These are phyloP conservation scores for Candida oleophila DNA, from an alignment of 805 yeast genomes.

Conservation along the genomic window DNA sequence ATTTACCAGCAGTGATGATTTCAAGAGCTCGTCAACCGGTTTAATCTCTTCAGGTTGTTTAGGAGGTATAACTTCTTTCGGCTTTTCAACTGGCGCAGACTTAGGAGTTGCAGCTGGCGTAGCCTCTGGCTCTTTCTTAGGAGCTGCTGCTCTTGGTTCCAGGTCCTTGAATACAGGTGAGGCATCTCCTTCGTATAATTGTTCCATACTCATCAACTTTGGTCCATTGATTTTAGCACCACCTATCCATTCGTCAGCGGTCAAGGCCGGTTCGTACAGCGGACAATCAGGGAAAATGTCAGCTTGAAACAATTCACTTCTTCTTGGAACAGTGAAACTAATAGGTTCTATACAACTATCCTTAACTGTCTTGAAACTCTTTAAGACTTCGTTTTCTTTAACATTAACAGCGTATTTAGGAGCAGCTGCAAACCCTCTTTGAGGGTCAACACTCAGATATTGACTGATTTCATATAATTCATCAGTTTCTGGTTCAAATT, in stretches of 20 bases:
- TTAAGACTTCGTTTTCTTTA: constrained; percentile 80
- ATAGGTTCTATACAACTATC: constrained; percentile 86
- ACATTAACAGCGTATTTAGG: constrained; percentile 82
- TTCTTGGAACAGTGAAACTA: constrained; percentile 91
- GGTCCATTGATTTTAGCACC: constrained; percentile 89
- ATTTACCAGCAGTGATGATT: constrained; percentile 34
- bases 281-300: constrained; percentile 94
- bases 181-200: constrained; percentile 69
- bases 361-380: constrained; percentile 81
- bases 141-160: constrained; percentile 23
- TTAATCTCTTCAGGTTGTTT: constrained; percentile 9
- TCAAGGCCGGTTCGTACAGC: constrained; percentile 71
- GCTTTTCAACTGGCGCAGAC: constrained; percentile 6
- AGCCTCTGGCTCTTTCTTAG: constrained; percentile 20
- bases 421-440: constrained; percentile 90
- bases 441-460: constrained; percentile 85
- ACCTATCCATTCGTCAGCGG: constrained; percentile 73
- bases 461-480: constrained; percentile 83
- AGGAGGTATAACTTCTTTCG: constrained; percentile 10
- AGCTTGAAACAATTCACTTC: constrained; percentile 86
- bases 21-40: constrained; percentile 38
- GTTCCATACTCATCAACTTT: constrained; percentile 68
- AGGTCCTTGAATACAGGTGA: constrained; percentile 49
- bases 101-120: constrained; percentile 10
- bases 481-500: constrained; percentile 86